These are phyloP conservation scores for Aspergillus pseudonomiae DNA, from an alignment of 2,329 filamentous ascomycete genomes.

Conservation along the genomic window DNA sequence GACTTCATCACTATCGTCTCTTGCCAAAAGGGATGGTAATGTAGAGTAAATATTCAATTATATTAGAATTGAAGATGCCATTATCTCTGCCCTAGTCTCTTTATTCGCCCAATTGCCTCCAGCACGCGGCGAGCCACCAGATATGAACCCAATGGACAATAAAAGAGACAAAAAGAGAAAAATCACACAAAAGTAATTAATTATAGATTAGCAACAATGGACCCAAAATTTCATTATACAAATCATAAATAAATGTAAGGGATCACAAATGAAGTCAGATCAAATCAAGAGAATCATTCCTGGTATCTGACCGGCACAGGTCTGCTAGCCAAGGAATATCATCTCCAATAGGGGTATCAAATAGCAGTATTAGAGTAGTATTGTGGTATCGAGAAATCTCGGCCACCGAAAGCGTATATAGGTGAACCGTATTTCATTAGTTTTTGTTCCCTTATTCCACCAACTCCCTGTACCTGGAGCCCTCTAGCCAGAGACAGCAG, in stretches of 20 bases:
- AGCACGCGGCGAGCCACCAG: neutral
- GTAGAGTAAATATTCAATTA: neutral
- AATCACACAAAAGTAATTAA: neutral
- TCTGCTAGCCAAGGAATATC: neutral
- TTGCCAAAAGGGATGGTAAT: neutral
- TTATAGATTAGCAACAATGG: neutral
- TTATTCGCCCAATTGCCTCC: too few relatives aligned
- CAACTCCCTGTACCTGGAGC: neutral
- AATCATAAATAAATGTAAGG: neutral
- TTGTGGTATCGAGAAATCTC: neutral
- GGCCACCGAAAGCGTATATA: neutral
- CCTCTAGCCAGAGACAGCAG: neutral
- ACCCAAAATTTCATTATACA: neutral
- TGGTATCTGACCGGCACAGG: neutral
- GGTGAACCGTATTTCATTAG: slow-evolving; percentile 3
- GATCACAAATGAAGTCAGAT: neutral
- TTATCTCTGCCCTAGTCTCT: neutral
- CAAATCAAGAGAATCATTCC: neutral
- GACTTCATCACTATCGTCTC: neutral
- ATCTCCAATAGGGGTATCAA: slow-evolving; percentile 3
- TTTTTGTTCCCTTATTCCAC: neutral
- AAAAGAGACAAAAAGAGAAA: neutral
- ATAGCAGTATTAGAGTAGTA: neutral
- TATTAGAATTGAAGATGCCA: neutral
- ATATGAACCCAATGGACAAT: neutral